Evolutionary conservation across 2,329 filamentous ascomycete species (phyloP), one percentile per base, ranked within the genome.

Genomic region (Myriangium duriaei): DNA sequence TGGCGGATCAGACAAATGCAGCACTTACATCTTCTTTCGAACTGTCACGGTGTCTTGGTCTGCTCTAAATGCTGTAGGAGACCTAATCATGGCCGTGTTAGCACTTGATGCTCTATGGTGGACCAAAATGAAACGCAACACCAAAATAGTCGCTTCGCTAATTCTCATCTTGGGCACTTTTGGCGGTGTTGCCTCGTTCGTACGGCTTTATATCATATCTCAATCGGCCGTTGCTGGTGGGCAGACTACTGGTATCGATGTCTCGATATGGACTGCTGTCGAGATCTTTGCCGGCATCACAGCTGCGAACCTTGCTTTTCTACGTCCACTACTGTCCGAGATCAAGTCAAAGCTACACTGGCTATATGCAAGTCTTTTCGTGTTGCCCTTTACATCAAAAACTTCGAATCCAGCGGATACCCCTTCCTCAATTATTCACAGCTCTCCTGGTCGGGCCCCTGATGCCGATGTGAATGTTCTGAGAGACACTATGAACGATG

Each of bases 201-300:
- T 26, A n/a, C 21, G 21, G n/a, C n/a, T 26, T 7, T 26, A 26
- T 26, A n/a, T 26, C 7, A 26, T 26, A 7, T 7, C 21, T n/a
- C 21, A 26, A 7, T 7, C 7, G 7, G n/a, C 7, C 21, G 21
- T 7, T 7, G 7, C n/a, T 7, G 21, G 21, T 7, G n/a, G n/a
- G 7, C 7, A 7, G 21, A 7, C 7, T 7, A n/a, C 21, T 7
- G 42, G 46, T 21, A 42, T 55, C 11, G 46, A 45, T 18, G 48
- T 11, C 32, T n/a, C 12, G 5, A 21, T 55, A 16, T 53, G 51
- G 49, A 52, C 51, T 2, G 47, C 49, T 26, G 40, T 52, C 12
- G 57, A 60, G 40, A 48, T 48, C 17, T 54, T 50, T 11, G 37
- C 58, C 3, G 54, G 53, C 11, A 53, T 57, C 11, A 47, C 47